These are phyloP conservation scores for Rhodotorula kratochvilovae DNA, from an alignment of 768 basidiomycete species.

Conservation along the genomic window DNA sequence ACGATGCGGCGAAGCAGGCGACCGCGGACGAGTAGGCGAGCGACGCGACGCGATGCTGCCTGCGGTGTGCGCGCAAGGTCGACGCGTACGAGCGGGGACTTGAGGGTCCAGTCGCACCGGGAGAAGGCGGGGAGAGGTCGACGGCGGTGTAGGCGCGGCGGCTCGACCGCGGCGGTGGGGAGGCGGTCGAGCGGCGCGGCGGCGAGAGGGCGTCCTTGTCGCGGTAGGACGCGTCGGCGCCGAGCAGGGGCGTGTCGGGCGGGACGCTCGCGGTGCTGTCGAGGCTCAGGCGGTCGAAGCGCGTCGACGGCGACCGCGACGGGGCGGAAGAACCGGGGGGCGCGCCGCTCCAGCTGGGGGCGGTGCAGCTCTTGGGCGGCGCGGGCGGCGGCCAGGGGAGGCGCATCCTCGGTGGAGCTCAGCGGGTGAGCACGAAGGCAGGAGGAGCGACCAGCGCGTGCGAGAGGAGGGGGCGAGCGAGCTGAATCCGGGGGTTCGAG, in stretches of 20 bases:
- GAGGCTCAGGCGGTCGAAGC: not conserved
- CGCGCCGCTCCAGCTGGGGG: not conserved
- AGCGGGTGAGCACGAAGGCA: not conserved
- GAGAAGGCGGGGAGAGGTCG: not conserved
- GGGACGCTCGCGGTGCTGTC: not conserved
- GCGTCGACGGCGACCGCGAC: not conserved
- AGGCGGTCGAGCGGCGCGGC: no score
- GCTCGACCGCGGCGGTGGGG: not conserved
- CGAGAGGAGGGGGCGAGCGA: no score
- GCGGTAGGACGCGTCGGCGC: not conserved
- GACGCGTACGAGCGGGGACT: not conserved
- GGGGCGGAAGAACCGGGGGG: not conserved
- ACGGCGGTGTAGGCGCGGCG: not conserved
- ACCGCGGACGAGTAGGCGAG: not conserved
- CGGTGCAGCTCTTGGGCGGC: not conserved
- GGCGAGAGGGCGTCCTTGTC: not conserved
- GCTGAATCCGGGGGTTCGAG: no score
- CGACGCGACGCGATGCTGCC: not conserved
- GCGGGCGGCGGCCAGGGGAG: not conserved
- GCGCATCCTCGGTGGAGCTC: not conserved
- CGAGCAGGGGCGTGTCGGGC: not conserved
- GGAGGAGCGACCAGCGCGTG: not conserved
- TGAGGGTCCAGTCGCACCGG: no score
- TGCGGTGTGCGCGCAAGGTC: not conserved
- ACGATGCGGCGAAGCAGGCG: slow-evolving; percentile 1